Percentiles rank a stretch among this genome's conserved stretches.
Conservation (phyloP, 805 yeast species). For the Pichia heedii region DNA sequence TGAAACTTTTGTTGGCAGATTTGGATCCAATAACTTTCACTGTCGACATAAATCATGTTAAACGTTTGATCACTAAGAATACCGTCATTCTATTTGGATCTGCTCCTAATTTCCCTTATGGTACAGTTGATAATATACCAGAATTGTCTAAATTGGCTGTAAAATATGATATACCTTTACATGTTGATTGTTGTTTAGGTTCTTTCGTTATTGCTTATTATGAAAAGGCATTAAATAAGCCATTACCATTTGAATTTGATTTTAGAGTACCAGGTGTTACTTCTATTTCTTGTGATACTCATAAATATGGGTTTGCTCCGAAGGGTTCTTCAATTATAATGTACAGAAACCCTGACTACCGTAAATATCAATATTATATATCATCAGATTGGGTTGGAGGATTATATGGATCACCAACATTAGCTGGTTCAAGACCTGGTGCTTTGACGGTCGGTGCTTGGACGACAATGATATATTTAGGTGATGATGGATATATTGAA, state of each 20-base stretch:
- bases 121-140: conserved; percentile 84
- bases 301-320: conserved; percentile 97
- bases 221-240: conserved; percentile 37
- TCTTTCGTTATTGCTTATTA: conserved; percentile 76
- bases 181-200: conserved; percentile 94
- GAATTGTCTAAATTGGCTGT: conserved; percentile 57
- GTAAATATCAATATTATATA: conserved; percentile 79
- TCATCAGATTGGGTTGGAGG: conserved; percentile 90
- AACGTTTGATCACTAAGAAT: conserved; percentile 59
- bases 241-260: conserved; percentile 52
- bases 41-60: conserved; percentile 57
- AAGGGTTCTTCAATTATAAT: conserved; percentile 90
- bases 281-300: conserved; percentile 98
- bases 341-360: conserved; percentile 63
- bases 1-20: conserved; percentile 74
- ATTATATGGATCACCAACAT: conserved; percentile 88
- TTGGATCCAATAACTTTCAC: conserved; percentile 50
- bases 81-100: conserved; percentile 86
- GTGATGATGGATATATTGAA: conserved; percentile 70
- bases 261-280: conserved; percentile 90
- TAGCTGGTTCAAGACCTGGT: conserved; percentile 97
- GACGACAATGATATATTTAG: conserved; percentile 82
- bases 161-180: conserved; percentile 71
- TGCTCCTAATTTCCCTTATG: conserved; percentile 97
- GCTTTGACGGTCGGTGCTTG: conserved; percentile 97